phyloP scores from a whole-genome alignment of 306 rosid species.

The Lathyrus sativus region DNA sequence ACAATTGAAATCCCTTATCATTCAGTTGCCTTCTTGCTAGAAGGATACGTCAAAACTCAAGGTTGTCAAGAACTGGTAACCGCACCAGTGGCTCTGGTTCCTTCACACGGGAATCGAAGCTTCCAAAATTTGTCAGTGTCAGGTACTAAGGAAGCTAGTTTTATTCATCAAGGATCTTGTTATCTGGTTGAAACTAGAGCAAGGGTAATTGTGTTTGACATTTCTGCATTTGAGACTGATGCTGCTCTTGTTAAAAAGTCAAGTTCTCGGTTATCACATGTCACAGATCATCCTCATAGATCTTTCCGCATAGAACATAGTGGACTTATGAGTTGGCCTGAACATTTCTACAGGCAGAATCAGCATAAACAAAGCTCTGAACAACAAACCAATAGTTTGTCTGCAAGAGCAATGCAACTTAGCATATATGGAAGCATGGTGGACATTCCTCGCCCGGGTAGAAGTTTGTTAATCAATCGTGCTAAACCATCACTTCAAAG shows the following conservation, averaged over 20 bases:
- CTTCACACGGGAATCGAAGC: slow-evolving; percentile 65
- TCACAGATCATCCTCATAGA: slow-evolving; percentile 58
- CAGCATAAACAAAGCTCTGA: slow-evolving; percentile 46
- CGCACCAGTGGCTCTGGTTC: slow-evolving; percentile 77
- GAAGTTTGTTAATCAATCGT: slow-evolving; percentile 47
- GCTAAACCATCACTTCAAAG: slow-evolving; percentile 44
- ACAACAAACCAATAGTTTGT: slow-evolving; percentile 55
- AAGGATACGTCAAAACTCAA: slow-evolving; percentile 74
- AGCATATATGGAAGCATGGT: slow-evolving; percentile 78
- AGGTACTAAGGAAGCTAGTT: slow-evolving; percentile 55
- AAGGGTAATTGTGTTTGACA: slow-evolving; percentile 71
- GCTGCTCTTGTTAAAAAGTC: slow-evolving; percentile 49
- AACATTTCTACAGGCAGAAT: slow-evolving; percentile 47
- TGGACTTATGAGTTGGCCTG: slow-evolving; percentile 94
- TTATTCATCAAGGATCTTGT: slow-evolving; percentile 58
- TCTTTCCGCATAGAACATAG: slow-evolving; percentile 52
- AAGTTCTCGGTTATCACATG: slow-evolving; percentile 46
- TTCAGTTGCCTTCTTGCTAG: slow-evolving; percentile 79
- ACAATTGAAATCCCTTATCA: slow-evolving; percentile 75
- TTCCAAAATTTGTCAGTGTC: slow-evolving; percentile 56
- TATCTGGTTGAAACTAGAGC: slow-evolving; percentile 72
- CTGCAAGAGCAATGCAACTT: slow-evolving; percentile 79
- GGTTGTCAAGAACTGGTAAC: slow-evolving; percentile 60
- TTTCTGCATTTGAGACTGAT: slow-evolving; percentile 63
- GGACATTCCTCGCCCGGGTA: slow-evolving; percentile 27